Percentiles rank a stretch among this genome's conserved stretches.
phyloP scores from a whole-genome alignment of 306 rosid genomes.

The Medicago ruthenica region DNA sequence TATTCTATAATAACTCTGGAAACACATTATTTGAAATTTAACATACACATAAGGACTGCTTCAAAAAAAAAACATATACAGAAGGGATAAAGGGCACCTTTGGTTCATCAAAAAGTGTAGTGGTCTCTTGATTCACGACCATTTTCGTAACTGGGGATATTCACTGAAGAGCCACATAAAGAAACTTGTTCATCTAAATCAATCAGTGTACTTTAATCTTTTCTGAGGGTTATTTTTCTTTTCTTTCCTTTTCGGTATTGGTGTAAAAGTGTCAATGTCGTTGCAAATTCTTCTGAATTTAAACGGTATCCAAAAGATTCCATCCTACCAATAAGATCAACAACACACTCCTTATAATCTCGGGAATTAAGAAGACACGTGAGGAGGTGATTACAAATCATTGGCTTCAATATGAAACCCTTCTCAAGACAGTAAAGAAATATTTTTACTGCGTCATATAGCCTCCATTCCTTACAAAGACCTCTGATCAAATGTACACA shows the following conservation, averaged over 20 bases:
- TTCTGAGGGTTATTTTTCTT: background rate
- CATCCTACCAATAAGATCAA: conserved; percentile 60
- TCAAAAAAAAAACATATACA: conserved; percentile 2
- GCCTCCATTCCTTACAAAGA: conserved; percentile 55
- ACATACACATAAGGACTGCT: background rate
- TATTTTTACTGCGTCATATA: conserved; percentile 60
- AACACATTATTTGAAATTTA: conserved; percentile 33
- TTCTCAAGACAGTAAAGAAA: conserved; percentile 68
- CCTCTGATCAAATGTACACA: conserved; percentile 71
- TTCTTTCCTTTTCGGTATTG: background rate
- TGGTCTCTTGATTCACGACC: conserved; percentile 32
- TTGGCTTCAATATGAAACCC: conserved; percentile 55
- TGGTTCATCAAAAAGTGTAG: conserved; percentile 39
- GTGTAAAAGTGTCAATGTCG: conserved; percentile 47
- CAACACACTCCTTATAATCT: conserved; percentile 51
- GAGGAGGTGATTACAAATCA: conserved; percentile 53
- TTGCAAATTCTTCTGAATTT: conserved; percentile 22
- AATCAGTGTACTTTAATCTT: conserved; percentile 5
- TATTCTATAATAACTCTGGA: conserved; percentile 5
- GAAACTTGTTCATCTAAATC: conserved; percentile 28
- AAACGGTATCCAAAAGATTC: conserved; percentile 58
- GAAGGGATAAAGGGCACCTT: conserved; percentile 35
- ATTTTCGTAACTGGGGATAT: conserved; percentile 24
- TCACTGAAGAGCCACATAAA: conserved; percentile 29
- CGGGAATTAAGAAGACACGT: conserved; percentile 46